A percentile compares a stretch with the other conserved stretches of the same genome.
Conservation (phyloP, 805 yeast species). For the Starmerella geochares region DNA sequence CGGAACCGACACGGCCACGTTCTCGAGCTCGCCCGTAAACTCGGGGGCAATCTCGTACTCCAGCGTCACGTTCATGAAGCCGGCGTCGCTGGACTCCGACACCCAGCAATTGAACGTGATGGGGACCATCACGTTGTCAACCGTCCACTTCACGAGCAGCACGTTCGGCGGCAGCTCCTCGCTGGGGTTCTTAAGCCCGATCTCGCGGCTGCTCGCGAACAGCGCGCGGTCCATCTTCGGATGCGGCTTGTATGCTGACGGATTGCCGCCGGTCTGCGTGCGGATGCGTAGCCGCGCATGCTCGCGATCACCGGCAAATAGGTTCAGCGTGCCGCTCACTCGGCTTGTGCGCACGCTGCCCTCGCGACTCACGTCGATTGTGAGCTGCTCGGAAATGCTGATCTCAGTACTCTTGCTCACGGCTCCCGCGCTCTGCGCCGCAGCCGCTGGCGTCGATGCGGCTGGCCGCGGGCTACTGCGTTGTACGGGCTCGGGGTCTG, state of each 20-base stretch:
- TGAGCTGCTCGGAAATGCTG: conserved; percentile 62
- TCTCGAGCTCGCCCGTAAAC: conserved; percentile 41
- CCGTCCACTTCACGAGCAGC: conserved; percentile 90
- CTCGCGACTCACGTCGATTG: conserved; percentile 72
- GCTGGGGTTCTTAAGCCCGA: conserved; percentile 64
- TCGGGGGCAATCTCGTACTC: conserved; percentile 67
- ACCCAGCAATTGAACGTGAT: conserved; percentile 79
- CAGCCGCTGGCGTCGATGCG: conserved; percentile 5
- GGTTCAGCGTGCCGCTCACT: conserved; percentile 80
- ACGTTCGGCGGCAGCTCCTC: conserved; percentile 84
- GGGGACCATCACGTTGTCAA: conserved; percentile 49
- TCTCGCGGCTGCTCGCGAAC: conserved; percentile 47
- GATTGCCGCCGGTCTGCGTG: conserved; percentile 43
- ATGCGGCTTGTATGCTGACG: conserved; percentile 77
- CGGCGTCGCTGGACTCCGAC: conserved; percentile 44
- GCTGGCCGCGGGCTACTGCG: conserved; percentile 12
- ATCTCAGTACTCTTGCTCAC: conserved; percentile 79
- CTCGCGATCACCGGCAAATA: conserved; percentile 70
- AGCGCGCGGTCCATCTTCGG: conserved; percentile 82
- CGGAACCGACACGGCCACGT: conserved; percentile 55
- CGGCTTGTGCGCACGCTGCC: conserved; percentile 55
- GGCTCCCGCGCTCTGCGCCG: conserved; percentile 15
- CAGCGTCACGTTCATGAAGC: conserved; percentile 61
- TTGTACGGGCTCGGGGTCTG: conserved; percentile 30
- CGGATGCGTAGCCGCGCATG: conserved; percentile 57